Percentiles rank a stretch among this genome's conserved stretches.
These are phyloP conservation scores for Crithidia thermophila DNA, from an alignment of 208 protist genomes.

Conservation along the genomic window DNA sequence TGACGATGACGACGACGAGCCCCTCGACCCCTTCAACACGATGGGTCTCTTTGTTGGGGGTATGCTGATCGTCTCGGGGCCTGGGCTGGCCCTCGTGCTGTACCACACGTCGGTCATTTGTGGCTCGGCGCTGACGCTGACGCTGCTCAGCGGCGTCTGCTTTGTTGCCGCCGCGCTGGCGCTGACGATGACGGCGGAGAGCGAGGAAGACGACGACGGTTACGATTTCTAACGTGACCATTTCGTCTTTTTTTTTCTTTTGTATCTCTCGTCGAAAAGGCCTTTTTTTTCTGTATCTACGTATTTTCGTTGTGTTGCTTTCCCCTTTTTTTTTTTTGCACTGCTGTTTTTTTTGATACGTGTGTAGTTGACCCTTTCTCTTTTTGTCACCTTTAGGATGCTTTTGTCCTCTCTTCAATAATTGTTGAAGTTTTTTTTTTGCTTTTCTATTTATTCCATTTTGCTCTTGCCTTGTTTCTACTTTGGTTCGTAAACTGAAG, in stretches of 20 bases:
- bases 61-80: constrained; percentile 53
- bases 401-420: constrained; percentile 5
- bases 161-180: constrained; percentile 19
- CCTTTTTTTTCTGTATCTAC: constrained; percentile 14
- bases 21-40: constrained; percentile 38
- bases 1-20: constrained; percentile 27
- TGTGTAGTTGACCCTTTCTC: not conserved
- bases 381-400: constrained; percentile 16
- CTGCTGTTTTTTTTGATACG: constrained; percentile 4
- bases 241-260: too few species aligned
- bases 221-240: constrained; percentile 45
- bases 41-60: constrained; percentile 72
- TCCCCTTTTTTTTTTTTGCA: not conserved
- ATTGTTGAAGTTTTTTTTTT: constrained; percentile 10
- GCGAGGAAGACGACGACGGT: constrained; percentile 30
- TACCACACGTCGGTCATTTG: constrained; percentile 62
- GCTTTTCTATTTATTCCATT: not conserved
- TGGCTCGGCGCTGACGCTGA: constrained; percentile 44
- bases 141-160: constrained; percentile 41
- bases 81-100: constrained; percentile 57
- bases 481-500: too few species aligned
- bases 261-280: too few species aligned
- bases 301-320: not conserved
- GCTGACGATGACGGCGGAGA: not conserved
- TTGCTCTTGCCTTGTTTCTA: not conserved